A percentile compares a stretch with the other conserved stretches of the same genome.
These are phyloP conservation scores for Trichophyton mentagrophytes DNA, from an alignment of 2,329 filamentous ascomycete species.

Conservation along the genomic window DNA sequence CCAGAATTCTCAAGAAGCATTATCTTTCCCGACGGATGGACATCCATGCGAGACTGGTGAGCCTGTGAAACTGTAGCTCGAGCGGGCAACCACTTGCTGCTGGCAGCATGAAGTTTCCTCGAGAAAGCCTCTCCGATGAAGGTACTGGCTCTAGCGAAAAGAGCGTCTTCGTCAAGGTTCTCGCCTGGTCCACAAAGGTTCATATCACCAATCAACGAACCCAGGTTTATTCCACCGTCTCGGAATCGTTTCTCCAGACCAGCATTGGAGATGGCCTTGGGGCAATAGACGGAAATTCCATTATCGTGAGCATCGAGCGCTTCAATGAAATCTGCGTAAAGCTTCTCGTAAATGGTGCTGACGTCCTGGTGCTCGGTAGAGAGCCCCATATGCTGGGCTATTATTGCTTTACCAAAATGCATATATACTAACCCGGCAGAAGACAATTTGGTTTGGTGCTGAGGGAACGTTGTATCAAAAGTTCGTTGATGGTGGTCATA, in stretches of 20 bases:
- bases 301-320: constrained; percentile 97
- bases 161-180: constrained; percentile 63
- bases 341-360: constrained; percentile 65
- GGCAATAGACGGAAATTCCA: constrained; percentile 72
- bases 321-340: constrained; percentile 90
- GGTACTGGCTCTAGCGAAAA: constrained; percentile 62
- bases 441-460: constrained; percentile 73
- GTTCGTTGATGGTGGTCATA: constrained; percentile 97
- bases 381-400: constrained; percentile 53
- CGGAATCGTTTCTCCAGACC: constrained; percentile 72
- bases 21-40: constrained; percentile 63
- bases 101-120: constrained; percentile 64
- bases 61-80: constrained; percentile 64
- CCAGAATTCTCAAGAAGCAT: constrained; percentile 67
- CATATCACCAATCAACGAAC: constrained; percentile 65
- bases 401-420: constrained; percentile 80
- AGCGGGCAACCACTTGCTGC: constrained; percentile 72
- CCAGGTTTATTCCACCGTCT: constrained; percentile 69
- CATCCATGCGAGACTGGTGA: constrained; percentile 53
- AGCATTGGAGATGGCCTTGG: constrained; percentile 52
- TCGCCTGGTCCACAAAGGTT: constrained; percentile 51
- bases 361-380: constrained; percentile 54
- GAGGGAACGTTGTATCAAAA: constrained; percentile 75
- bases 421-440: constrained; percentile 90
- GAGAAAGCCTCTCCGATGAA: constrained; percentile 87